Percentiles rank a stretch among this genome's conserved stretches.
These are phyloP conservation scores for Centrapalus pauciflorus DNA, from an alignment of 129 eudicot genomes.

Conservation along the genomic window DNA sequence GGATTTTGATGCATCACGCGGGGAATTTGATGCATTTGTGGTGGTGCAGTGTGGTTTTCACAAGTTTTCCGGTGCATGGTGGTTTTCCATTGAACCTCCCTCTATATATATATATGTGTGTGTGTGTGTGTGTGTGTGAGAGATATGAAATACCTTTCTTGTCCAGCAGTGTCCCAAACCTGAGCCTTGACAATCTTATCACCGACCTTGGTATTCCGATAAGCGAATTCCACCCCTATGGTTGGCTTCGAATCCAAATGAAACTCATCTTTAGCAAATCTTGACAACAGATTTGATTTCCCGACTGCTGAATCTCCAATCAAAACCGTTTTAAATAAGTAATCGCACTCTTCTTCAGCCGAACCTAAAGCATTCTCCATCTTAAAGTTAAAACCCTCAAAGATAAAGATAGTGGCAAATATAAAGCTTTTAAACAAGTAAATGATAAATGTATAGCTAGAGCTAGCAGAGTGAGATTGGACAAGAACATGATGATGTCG, in stretches of 20 bases:
- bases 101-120: too few species aligned
- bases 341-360: slow-evolving; percentile 75
- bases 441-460: slow-evolving; percentile 10
- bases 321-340: slow-evolving; percentile 64
- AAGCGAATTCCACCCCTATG: slow-evolving; percentile 81
- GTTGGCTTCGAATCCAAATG: slow-evolving; percentile 76
- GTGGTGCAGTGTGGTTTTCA: too few species aligned
- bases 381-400: slow-evolving; percentile 15
- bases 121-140: too few species aligned
- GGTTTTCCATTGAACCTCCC: too few species aligned
- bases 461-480: slow-evolving; percentile 9
- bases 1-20: too few species aligned
- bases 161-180: slow-evolving; percentile 93
- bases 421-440: slow-evolving; percentile 19
- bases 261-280: slow-evolving; percentile 69
- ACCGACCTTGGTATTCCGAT: slow-evolving; percentile 55
- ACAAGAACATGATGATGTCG: slow-evolving; percentile 26
- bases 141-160: slow-evolving; percentile 59
- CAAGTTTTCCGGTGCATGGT: too few species aligned
- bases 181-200: slow-evolving; percentile 79
- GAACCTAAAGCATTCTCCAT: slow-evolving; percentile 25
- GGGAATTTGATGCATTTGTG: too few species aligned
- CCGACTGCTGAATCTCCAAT: slow-evolving; percentile 84
- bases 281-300: slow-evolving; percentile 62
- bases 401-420: background rate